A percentile compares a stretch with the other conserved stretches of the same genome.
Conservation (phyloP, 257 asterid species). For the Leonotis leonurus region DNA sequence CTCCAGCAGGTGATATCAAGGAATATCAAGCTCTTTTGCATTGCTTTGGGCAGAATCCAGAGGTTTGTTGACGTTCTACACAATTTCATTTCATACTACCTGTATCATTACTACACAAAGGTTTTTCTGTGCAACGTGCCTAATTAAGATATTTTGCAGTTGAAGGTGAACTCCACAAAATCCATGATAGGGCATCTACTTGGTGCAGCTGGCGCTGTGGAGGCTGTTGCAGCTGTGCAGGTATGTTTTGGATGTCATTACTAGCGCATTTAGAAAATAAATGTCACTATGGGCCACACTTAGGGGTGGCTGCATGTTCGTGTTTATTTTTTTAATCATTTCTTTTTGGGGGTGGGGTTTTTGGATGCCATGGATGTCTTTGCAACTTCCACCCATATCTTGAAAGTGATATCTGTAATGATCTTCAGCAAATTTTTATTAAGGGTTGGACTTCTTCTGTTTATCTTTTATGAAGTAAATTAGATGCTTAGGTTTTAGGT, state of each 20-base stretch:
- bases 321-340: too few species aligned
- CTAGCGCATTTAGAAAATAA: too few species aligned
- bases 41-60: constrained; percentile 87
- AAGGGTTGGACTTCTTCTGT: not conserved
- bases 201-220: constrained; percentile 99
- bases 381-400: not conserved
- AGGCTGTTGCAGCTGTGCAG: constrained; percentile 96
- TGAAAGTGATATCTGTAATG: not conserved
- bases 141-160: constrained; percentile 37
- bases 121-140: not conserved
- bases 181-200: constrained; percentile 97
- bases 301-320: not conserved
- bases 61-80: constrained; percentile 51
- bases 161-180: constrained; percentile 90
- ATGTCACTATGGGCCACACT: not conserved
- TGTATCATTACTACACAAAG: not conserved
- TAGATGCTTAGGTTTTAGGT: constrained; percentile 1
- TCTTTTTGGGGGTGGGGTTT: too few species aligned
- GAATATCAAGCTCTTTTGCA: constrained; percentile 77
- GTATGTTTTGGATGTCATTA: constrained; percentile 34
- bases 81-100: not conserved
- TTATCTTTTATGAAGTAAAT: not conserved
- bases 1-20: constrained; percentile 91
- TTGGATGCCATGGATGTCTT: not conserved
- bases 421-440: not conserved